phyloP scores from a whole-genome alignment of 2,329 filamentous ascomycete genomes.

The Botrytis deweyae region DNA sequence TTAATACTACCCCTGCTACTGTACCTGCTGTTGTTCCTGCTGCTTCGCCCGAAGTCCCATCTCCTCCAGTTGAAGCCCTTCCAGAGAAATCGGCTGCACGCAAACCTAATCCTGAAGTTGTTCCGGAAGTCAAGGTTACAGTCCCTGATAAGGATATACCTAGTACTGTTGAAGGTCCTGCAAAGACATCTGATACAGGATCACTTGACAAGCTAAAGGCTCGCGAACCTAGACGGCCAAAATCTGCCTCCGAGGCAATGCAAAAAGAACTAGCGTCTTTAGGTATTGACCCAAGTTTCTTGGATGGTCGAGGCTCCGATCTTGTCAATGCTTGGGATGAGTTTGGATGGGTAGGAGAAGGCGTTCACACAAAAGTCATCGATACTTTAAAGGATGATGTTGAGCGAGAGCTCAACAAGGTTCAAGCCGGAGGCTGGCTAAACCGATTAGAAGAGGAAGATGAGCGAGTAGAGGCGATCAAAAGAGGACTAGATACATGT shows the following conservation, averaged over 20 bases:
- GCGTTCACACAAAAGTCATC: constrained; percentile 71
- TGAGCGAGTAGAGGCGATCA: constrained; percentile 83
- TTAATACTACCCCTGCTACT: constrained; percentile 16
- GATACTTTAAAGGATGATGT: constrained; percentile 81
- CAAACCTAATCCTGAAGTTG: constrained; percentile 37
- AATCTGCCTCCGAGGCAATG: constrained; percentile 38
- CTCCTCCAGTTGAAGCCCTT: not conserved
- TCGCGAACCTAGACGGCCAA: constrained; percentile 36
- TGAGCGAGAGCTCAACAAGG: constrained; percentile 82
- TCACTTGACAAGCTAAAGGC: constrained; percentile 36
- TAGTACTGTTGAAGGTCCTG: constrained; percentile 43
- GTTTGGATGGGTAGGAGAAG: constrained; percentile 82
- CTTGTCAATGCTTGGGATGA: constrained; percentile 82
- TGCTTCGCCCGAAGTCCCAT: not conserved
- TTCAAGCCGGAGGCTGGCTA: constrained; percentile 91
- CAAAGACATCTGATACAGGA: constrained; percentile 41
- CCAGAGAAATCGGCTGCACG: constrained; percentile 31
- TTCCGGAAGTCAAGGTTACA: constrained; percentile 61
- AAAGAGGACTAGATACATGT: constrained; percentile 81
- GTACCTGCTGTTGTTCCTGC: constrained; percentile 38
- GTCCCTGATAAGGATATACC: constrained; percentile 47
- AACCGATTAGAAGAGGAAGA: constrained; percentile 83
- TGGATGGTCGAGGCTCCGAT: constrained; percentile 74
- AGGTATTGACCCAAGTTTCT: constrained; percentile 72
- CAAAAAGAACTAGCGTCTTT: constrained; percentile 47